Evolutionary conservation across 768 basidiomycete genomes (phyloP), one percentile per base, ranked within the genome.

Genomic region (Boletus tomentosulus): DNA sequence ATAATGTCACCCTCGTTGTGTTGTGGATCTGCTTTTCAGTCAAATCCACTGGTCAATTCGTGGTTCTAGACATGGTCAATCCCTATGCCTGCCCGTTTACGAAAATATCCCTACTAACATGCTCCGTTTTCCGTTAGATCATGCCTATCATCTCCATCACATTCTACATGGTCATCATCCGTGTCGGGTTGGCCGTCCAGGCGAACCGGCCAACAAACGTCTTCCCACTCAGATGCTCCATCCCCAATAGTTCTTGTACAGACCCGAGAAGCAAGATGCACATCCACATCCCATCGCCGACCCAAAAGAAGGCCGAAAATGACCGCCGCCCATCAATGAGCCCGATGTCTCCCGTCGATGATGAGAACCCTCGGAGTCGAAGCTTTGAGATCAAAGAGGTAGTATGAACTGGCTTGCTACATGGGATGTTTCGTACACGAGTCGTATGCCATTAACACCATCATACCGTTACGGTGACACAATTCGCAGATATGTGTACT

Each of bases 1-100:
- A 74, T 54, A 70, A 69, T 1, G n/a, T 69, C 51, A 64, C 72
- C 2, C 65, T 72, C 51, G 53, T 69, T 30, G 65, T 64, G 22
- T 66, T 68, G 13, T 57, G 71, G 33, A 58, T 70, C 22, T 58
- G 63, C 30, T 72, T 71, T 54, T 57, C 59, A 5, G 30, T 58
- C 15, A 50, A 63, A 19, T 63, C 62, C 3, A 68, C 63, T 46
- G 67, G 62, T 3, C 64, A 70, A 37, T 72, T 68, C 43, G 55
- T 73, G 22, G 50, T 73, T 19, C 60, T 74, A 38, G 67, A 74
- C 56, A 63, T 72, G 58, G 71, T 71, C 12, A 61, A 60, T 33
- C 12, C 4, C 12, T 1, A 7, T 9, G 22, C 22, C 9, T 19
- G 7, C 15, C 9, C 15, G 1, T 12, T 12, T 11, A 33, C 3